Evolutionary conservation across 2,329 filamentous ascomycete genomes (phyloP), one percentile per base, ranked within the genome.

Genomic region (Xylaria sp.): DNA sequence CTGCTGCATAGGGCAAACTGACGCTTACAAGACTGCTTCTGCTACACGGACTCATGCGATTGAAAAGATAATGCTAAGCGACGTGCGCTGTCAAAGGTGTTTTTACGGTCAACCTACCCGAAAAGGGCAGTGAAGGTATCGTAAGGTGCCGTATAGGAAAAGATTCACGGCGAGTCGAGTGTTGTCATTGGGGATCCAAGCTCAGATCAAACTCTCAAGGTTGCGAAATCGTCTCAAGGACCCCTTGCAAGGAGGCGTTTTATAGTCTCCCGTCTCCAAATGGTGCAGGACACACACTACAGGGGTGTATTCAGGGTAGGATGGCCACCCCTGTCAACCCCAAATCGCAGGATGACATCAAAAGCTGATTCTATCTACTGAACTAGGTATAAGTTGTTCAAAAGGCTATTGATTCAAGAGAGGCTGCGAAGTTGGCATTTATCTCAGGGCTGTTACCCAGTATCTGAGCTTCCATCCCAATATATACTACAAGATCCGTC

Each of bases 201-300:
- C 68, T 73, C 62, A 65, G 71, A 71, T 74, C 73, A 76, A 75
- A 77, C 73, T 67, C 39, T 23, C 20, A 28, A 55, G 68, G 75
- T 76, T 70, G 72, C 75, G 70, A 65, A 74, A 62, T 69, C 64
- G 75, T 77, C 74, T 77, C 75, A 74, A 72, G 66, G 44, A 51
- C 65, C 69, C 72, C 66, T 55, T 66, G 57, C 13, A 18, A 44
- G 56, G 44, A 61, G 61, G 70, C 62, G 61, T 60, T 72, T 76
- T 74, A 34, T 73, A 69, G 72, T 72, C 71, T 65, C 23, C 55
- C 20, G 23, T 20, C 57, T 59, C 70, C 69, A 63, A 32, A 52
- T 44, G 56, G 23, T 63, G 34, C 50, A 67, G 39, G 55, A 34
- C n/a, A 57, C 58, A 7, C 50, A 15, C 37, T 20, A 25, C 54